Evolutionary conservation across 805 yeast species (phyloP).

Genomic region (Barnettozyma botsteinii): DNA sequence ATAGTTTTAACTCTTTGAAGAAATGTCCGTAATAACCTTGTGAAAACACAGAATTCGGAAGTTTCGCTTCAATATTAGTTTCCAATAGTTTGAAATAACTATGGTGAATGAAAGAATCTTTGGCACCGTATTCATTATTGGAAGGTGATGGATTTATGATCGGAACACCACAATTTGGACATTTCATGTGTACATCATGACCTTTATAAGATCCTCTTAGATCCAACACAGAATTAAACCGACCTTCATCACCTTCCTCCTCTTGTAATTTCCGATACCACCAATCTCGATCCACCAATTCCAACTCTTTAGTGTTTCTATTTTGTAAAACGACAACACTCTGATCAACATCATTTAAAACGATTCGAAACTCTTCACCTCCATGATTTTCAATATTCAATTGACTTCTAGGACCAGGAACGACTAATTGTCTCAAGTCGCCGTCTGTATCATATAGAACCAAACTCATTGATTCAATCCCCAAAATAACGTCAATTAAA

Average conservation of each 20-base stretch:
- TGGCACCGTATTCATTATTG: background rate
- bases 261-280: no score
- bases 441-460: slow-evolving; percentile 1
- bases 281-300: slow-evolving; percentile 3
- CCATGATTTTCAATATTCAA: background rate
- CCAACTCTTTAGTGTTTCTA: slow-evolving; percentile 7
- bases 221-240: no score
- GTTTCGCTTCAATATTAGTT: slow-evolving; percentile 16
- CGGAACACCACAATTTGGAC: slow-evolving; percentile 11
- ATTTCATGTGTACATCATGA: background rate
- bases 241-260: no score
- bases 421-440: background rate
- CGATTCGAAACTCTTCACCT: slow-evolving; percentile 3
- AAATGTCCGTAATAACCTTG: slow-evolving; percentile 78
- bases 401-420: no score
- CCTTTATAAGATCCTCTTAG: no score
- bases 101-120: slow-evolving; percentile 7
- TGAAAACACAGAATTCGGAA: slow-evolving; percentile 57
- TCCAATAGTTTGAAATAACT: slow-evolving; percentile 21
- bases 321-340: slow-evolving; percentile 9
- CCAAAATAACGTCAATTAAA: no score
- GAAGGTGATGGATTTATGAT: background rate
- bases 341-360: slow-evolving; percentile 1
- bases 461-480: slow-evolving; percentile 2
- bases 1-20: slow-evolving; percentile 50